A percentile compares a stretch with the other conserved stretches of the same genome.
Conservation (phyloP, 768 basidiomycete species). For the Collybiopsis luxurians region DNA sequence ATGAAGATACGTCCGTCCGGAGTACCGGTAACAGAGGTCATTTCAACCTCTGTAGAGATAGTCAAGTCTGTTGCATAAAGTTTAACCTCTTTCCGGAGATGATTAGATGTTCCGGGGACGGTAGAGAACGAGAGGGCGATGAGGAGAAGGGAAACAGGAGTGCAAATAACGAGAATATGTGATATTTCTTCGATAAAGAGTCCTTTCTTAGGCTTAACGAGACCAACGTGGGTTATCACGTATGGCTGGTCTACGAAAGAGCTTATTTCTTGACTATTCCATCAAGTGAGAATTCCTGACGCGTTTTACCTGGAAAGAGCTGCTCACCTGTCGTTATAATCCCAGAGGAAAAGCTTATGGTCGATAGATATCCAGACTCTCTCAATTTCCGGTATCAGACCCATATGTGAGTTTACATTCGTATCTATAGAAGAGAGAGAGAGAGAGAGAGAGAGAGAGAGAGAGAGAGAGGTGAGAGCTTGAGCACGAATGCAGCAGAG, state of each 20-base stretch:
- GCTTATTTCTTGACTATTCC: slow-evolving; percentile 75
- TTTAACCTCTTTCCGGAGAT: slow-evolving; percentile 68
- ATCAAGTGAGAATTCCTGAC: slow-evolving; percentile 5
- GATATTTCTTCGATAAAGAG: slow-evolving; percentile 95
- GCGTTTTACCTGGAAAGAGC: not conserved
- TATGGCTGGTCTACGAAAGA: slow-evolving; percentile 92
- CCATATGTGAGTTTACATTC: slow-evolving; percentile 79
- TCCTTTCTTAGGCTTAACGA: slow-evolving; percentile 80
- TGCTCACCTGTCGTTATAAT: slow-evolving; percentile 88
- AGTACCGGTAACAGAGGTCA: slow-evolving; percentile 81
- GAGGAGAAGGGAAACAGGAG: slow-evolving; percentile 77
- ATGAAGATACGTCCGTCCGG: slow-evolving; percentile 88
- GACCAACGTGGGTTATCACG: slow-evolving; percentile 83
- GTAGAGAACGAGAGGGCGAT: slow-evolving; percentile 72
- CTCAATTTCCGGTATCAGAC: slow-evolving; percentile 89
- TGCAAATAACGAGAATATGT: slow-evolving; percentile 86
- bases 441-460: no score
- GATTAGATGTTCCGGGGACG: slow-evolving; percentile 37
- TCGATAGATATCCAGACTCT: slow-evolving; percentile 95
- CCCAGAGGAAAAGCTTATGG: slow-evolving; percentile 94
- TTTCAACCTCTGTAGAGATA: slow-evolving; percentile 75
- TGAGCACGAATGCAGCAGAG: not conserved
- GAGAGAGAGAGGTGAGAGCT: slow-evolving; percentile 5
- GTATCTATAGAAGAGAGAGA: slow-evolving; percentile 58
- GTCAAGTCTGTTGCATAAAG: slow-evolving; percentile 89